Evolutionary conservation across 2,329 filamentous ascomycete genomes (phyloP).

Genomic region (Teratosphaeria viscida): DNA sequence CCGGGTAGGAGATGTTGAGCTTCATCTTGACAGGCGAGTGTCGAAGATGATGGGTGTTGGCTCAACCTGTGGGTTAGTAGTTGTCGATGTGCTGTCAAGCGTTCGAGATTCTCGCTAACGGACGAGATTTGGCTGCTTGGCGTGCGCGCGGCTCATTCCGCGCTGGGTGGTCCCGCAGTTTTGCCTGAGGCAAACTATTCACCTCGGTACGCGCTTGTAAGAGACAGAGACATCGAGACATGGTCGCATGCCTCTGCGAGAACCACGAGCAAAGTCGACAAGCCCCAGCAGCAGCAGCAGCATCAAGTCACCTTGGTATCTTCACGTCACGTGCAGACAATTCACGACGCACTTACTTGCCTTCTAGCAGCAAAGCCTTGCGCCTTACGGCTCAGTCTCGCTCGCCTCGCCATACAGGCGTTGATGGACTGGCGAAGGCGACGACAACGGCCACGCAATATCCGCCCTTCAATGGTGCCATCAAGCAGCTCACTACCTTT

Average conservation of each 20-base stretch:
- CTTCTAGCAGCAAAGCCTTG: neutral
- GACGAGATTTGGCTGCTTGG: neutral
- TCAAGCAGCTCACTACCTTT: neutral
- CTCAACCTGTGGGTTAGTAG: neutral
- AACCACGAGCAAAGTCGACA: too few species aligned
- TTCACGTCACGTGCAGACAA: too few species aligned
- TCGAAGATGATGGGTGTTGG: constrained; percentile 2
- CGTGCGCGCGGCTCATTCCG: neutral
- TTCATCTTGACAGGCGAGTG: constrained; percentile 45
- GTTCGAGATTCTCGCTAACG: neutral
- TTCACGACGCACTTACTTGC: too few species aligned
- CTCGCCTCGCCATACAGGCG: neutral
- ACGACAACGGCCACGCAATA: neutral
- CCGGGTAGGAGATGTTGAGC: constrained; percentile 78
- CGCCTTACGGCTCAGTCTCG: neutral
- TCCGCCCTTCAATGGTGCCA: neutral
- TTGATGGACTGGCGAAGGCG: neutral
- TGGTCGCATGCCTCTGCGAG: too few species aligned
- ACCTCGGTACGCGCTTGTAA: neutral
- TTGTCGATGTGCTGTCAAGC: neutral
- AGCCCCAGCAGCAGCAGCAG: too few species aligned
- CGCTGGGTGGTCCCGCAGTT: neutral
- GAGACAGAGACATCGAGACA: neutral
- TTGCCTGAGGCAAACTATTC: neutral
- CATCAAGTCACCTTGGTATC: too few species aligned